phyloP scores from a whole-genome alignment of 2,329 filamentous ascomycete genomes.

The Nemania serpens region DNA sequence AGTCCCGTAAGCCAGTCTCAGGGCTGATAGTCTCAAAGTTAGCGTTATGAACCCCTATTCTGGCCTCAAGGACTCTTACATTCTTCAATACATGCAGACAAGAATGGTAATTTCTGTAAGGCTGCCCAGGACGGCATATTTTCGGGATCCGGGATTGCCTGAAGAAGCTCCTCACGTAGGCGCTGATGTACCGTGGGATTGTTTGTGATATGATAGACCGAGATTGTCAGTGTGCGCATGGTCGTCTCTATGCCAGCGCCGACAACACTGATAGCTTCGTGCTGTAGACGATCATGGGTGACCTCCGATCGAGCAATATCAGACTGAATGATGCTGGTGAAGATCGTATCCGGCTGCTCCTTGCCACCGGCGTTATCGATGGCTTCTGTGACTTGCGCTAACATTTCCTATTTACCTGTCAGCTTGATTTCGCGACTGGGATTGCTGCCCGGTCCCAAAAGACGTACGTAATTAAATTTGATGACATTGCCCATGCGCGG shows the following conservation, averaged over 20 bases:
- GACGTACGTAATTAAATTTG: no score
- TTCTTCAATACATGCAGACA: no score
- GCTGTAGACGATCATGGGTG: neutral
- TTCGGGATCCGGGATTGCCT: slow-evolving; percentile 1
- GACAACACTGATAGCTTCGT: neutral
- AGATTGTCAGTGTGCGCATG: neutral
- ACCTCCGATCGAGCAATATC: slow-evolving; percentile 1
- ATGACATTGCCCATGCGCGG: neutral
- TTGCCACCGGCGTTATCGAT: no score
- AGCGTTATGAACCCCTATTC: no score
- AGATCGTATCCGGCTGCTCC: no score
- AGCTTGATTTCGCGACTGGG: no score
- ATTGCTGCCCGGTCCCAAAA: no score
- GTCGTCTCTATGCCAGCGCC: slow-evolving; percentile 9
- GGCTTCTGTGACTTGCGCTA: no score
- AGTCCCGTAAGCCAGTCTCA: neutral
- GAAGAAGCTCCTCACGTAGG: neutral
- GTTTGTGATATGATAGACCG: neutral
- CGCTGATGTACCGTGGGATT: neutral
- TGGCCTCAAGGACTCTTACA: no score
- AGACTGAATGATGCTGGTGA: no score
- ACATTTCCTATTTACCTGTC: no score
- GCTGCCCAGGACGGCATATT: neutral
- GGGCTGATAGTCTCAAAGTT: no score
- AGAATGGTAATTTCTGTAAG: neutral